Base-by-base conservation (phyloP, 1,284 basidiomycete species). In the Moniliella sp. region DNA sequence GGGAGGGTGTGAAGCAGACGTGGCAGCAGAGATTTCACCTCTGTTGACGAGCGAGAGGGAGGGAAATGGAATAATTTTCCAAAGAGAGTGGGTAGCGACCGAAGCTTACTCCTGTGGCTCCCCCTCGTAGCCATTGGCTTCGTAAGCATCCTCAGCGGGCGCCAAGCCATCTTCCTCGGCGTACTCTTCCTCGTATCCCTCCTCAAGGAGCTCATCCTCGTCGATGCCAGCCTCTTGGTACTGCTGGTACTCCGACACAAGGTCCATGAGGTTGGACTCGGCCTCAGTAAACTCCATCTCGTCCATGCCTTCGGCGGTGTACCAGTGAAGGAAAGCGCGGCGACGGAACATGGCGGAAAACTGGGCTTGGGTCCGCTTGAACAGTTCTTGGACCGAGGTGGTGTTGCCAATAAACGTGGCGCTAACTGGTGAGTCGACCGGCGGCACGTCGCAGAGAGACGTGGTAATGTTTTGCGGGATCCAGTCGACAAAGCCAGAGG, bases 301-400 rank as follows among this genome's bases (percentile, higher is more conserved):
- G 65, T 91, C 84, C 86, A 91, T 91, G 64, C 86, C 84, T 69
- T 40, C 38, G 33, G 42, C 44, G 10, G 46, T 91, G 67, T 91
- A 62, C 58, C 84, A 93, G 66, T 93, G 84, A 72, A 93, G 75
- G 76, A 93, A 93, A 27, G 86, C 86, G 69, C 91, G 91, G 63
- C 86, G 72, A 42, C 84, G 78, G 75, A 91, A 93, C 88, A 93
- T 94, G 65, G 81, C 80, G 40, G 79, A 80, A 74, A 94, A 94
- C 65, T 93, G 86, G 62, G 86, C 80, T 50, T 75, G 78, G 61
- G 69, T 79, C 18, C 84, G 71, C 61, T 75, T 76, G 69, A 91
- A 91, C 4, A 91, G 58, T 59, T 88, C 83, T 62, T 86, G 79
- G 37, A 94, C 93, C 37, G 78, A 33, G 7, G 51, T 93, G 28